Evolutionary conservation across 805 yeast species (phyloP).

Genomic region (Naumovozyma castellii): DNA sequence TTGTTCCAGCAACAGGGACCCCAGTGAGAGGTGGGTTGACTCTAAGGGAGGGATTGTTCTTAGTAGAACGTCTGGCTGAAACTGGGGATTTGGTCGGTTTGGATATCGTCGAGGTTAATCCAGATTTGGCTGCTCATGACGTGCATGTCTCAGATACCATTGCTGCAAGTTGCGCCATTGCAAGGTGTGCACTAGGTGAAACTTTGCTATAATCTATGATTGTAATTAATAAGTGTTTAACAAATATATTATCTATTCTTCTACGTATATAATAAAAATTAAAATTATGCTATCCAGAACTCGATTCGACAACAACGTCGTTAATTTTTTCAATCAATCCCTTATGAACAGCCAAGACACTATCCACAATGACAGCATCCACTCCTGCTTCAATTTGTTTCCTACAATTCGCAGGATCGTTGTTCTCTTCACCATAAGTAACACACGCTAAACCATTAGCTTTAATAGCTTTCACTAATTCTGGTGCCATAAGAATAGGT

Average conservation of each 20-base stretch:
- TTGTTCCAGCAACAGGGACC: conserved; percentile 95
- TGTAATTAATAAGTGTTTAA: too few relatives aligned
- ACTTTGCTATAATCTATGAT: conserved; percentile 48
- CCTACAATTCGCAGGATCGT: conserved; percentile 73
- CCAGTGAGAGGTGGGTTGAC: conserved; percentile 95
- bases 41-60: conserved; percentile 84
- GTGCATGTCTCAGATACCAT: conserved; percentile 74
- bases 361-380: conserved; percentile 96
- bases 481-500: conserved; percentile 80
- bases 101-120: conserved; percentile 92
- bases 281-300: too few relatives aligned
- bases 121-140: conserved; percentile 72
- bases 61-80: conserved; percentile 86
- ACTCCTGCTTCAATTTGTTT: conserved; percentile 89
- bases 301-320: neutral
- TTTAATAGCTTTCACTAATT: conserved; percentile 85
- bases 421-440: conserved; percentile 79
- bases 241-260: too few relatives aligned
- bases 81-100: conserved; percentile 81
- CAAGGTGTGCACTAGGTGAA: conserved; percentile 91
- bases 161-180: conserved; percentile 80
- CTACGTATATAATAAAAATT: too few relatives aligned
- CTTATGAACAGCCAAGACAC: conserved; percentile 84
- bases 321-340: conserved; percentile 40
- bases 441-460: conserved; percentile 87